Evolutionary conservation across 305 asterid genomes (phyloP), one percentile per base, ranked within the genome.

Genomic region (Plantago coronopus): DNA sequence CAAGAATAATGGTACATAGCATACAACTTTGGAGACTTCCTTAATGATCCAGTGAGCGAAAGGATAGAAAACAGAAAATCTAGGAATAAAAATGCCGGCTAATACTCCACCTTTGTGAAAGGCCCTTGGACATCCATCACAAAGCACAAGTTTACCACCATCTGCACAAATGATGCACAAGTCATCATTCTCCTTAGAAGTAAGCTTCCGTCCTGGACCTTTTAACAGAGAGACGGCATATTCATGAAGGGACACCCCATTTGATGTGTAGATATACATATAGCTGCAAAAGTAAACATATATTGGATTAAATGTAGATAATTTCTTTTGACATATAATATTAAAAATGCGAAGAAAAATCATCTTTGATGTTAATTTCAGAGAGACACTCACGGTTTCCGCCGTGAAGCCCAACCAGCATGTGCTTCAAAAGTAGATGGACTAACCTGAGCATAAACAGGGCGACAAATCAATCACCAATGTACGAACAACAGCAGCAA

Each of bases 51-150:
- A 40, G 45, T 51, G 23, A 37, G 64, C 48, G 54, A 19, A 57
- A 12, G 42, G 38, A 65, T 57, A 54, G 45, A 49, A 62, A 65
- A 45, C 4, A 15, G 54, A 29, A 44, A 43, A 71, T 58, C 64
- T 31, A 51, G 8, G 49, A 49, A 57, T 54, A 60, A 34, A 56
- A 46, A 46, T 54, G 25, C 42, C 40, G 61, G 45, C 42, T 54
- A 58, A 73, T 62, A 70, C 23, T 71, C 27, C 69, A 94, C 99
- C 99, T 94, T 80, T 89, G 70, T 94, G 99, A 73, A 94, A 94
- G 67, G 99, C 89, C 78, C 95, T 87, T 56, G 99, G 99, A 78
- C 99, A 94, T 68, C 97, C 99, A 82, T 89, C 95, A 81, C 99
- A 94, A 50, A 83, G 95, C 75, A 89, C 96, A 70, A 94, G 95